Conservation (phyloP, 345 rosid species). For the Crucihimalaya himalaica region DNA sequence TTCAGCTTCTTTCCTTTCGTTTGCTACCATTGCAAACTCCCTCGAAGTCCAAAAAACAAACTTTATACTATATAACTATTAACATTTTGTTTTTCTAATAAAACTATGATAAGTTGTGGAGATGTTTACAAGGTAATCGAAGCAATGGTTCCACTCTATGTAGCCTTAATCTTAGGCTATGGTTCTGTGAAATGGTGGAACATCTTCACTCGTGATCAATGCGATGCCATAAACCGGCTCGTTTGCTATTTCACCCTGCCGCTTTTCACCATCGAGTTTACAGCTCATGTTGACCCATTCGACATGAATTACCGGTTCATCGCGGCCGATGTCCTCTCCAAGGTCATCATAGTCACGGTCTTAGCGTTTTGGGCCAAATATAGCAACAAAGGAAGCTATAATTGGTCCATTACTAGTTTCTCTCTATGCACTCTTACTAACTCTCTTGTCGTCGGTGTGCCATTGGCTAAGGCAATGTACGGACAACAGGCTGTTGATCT, state of each 20-base stretch:
- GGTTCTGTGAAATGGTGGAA: conserved; percentile 94
- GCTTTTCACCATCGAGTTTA: conserved; percentile 73
- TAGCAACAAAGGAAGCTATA: conserved; percentile 62
- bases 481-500: conserved; percentile 72
- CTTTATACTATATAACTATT: background rate
- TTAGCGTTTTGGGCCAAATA: conserved; percentile 67
- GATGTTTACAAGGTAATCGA: conserved; percentile 76
- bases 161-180: conserved; percentile 74
- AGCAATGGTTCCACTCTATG: conserved; percentile 82
- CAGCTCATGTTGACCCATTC: conserved; percentile 70
- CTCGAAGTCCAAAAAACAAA: background rate
- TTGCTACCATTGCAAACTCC: conserved; percentile 19
- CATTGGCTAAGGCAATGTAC: conserved; percentile 72
- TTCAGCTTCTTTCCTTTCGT: conserved; percentile 17
- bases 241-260: conserved; percentile 88
- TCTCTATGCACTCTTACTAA: conserved; percentile 71
- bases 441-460: conserved; percentile 74
- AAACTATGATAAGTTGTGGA: conserved; percentile 68
- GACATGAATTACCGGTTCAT: conserved; percentile 68
- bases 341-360: conserved; percentile 54
- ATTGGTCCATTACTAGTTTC: conserved; percentile 84
- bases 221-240: conserved; percentile 73
- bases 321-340: conserved; percentile 67
- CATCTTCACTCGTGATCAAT: conserved; percentile 67
- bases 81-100: background rate